Percentiles rank a stretch among this genome's conserved stretches.
phyloP scores from a whole-genome alignment of 306 rosid genomes.

The Gastrolobium bilobum region DNA sequence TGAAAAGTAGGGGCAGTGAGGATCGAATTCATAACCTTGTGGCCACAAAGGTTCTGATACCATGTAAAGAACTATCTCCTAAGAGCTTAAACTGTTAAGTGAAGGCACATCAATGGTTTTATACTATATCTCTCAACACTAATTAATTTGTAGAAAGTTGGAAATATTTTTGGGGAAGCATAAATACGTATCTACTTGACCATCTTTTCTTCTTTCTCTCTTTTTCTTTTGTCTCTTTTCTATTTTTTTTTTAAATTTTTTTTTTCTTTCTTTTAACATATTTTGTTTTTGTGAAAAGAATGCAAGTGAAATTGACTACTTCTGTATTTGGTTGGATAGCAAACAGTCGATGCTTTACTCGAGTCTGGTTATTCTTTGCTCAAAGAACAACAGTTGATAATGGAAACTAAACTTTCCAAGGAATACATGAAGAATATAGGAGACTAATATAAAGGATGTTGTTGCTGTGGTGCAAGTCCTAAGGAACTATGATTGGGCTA shows the following conservation, averaged over 20 bases:
- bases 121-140: too few relatives aligned
- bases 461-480: constrained; percentile 14
- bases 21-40: too few relatives aligned
- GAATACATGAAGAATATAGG: constrained; percentile 95
- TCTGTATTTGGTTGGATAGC: constrained; percentile 68
- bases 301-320: constrained; percentile 36
- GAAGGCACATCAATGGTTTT: too few relatives aligned
- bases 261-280: background rate
- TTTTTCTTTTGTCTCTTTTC: background rate
- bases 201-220: background rate
- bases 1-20: too few relatives aligned
- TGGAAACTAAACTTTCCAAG: constrained; percentile 92
- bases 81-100: too few relatives aligned
- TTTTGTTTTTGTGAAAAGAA: constrained; percentile 40
- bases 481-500: background rate
- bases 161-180: constrained; percentile 19
- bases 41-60: too few relatives aligned
- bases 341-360: constrained; percentile 85
- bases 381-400: constrained; percentile 85
- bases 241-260: background rate
- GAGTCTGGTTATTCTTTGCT: constrained; percentile 84
- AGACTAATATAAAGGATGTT: constrained; percentile 56
- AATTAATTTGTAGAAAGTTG: constrained; percentile 12
- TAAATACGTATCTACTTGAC: constrained; percentile 12
- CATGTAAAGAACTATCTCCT: too few relatives aligned